Evolutionary conservation across 768 basidiomycete genomes (phyloP).

Genomic region (Amanita jacksonii): DNA sequence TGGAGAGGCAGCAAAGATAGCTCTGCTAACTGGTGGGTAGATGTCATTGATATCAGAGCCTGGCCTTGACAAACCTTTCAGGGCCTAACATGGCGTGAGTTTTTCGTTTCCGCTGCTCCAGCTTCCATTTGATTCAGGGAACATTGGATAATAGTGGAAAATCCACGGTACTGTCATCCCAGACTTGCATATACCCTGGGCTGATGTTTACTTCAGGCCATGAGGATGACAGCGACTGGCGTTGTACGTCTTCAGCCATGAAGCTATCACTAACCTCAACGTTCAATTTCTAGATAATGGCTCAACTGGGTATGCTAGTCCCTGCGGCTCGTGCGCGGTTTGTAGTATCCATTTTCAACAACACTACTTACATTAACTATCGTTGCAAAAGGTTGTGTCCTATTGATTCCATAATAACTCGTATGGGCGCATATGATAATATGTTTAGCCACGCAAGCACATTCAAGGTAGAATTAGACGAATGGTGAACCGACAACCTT

Average conservation of each 20-base stretch:
- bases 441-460: constrained; percentile 93
- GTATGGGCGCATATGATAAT: constrained; percentile 98
- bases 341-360: constrained; percentile 12
- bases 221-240: constrained; percentile 95
- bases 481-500: constrained; percentile 50
- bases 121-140: constrained; percentile 6
- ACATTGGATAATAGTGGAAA: constrained; percentile 20
- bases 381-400: constrained; percentile 67
- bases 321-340: constrained; percentile 78
- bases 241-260: constrained; percentile 40
- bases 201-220: constrained; percentile 35
- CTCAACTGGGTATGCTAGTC: constrained; percentile 92
- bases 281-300: constrained; percentile 56
- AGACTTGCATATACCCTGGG: not conserved
- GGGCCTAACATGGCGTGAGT: constrained; percentile 86
- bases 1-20: constrained; percentile 61
- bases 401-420: constrained; percentile 85
- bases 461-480: constrained; percentile 98
- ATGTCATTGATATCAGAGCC: not conserved
- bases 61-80: constrained; percentile 15
- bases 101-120: constrained; percentile 1
- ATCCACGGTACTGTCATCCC: constrained; percentile 23
- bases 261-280: constrained; percentile 1
- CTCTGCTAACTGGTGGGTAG: constrained; percentile 71
- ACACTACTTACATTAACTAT: not conserved